Percentiles rank a stretch among this genome's conserved stretches.
Conservation (phyloP, 345 rosid species). For the Citrus mangshanensis region DNA sequence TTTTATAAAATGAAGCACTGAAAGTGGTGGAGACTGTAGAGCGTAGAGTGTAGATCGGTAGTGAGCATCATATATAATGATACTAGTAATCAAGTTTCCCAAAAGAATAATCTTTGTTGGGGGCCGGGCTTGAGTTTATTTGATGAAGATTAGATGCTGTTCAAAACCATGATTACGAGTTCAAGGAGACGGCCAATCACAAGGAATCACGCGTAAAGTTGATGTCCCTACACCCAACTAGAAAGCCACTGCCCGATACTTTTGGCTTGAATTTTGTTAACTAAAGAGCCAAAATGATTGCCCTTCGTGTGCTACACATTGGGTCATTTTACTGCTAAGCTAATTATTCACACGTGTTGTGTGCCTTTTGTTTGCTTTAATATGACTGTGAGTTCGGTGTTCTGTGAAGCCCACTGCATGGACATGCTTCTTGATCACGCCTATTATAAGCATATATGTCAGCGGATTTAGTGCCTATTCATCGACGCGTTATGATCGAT, state of each 20-base stretch:
- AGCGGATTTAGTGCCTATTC: not conserved
- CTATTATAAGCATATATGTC: not conserved
- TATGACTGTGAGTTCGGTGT: not conserved
- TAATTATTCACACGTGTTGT: slow-evolving; percentile 29
- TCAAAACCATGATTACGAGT: slow-evolving; percentile 36
- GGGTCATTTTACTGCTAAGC: slow-evolving; percentile 13
- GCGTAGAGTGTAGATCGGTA: not conserved
- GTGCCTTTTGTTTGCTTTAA: not conserved
- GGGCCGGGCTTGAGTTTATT: not conserved
- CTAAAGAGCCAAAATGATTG: slow-evolving; percentile 16
- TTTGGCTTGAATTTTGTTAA: slow-evolving; percentile 37
- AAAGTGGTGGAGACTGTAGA: slow-evolving; percentile 4
- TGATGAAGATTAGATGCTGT: slow-evolving; percentile 27
- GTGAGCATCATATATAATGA: slow-evolving; percentile 12
- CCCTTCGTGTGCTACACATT: slow-evolving; percentile 28
- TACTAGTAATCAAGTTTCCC: slow-evolving; percentile 32
- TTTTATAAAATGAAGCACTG: not conserved
- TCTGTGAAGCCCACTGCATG: not conserved
- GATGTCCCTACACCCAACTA: slow-evolving; percentile 35
- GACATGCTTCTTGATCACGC: not conserved
- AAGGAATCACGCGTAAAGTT: slow-evolving; percentile 46
- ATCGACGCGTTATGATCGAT: not conserved
- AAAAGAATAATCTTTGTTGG: slow-evolving; percentile 31
- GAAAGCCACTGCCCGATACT: slow-evolving; percentile 44
- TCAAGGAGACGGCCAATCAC: slow-evolving; percentile 36